Evolutionary conservation across 371 early-diverging fungal species (phyloP).

Genomic region (Mucor plumbeus): DNA sequence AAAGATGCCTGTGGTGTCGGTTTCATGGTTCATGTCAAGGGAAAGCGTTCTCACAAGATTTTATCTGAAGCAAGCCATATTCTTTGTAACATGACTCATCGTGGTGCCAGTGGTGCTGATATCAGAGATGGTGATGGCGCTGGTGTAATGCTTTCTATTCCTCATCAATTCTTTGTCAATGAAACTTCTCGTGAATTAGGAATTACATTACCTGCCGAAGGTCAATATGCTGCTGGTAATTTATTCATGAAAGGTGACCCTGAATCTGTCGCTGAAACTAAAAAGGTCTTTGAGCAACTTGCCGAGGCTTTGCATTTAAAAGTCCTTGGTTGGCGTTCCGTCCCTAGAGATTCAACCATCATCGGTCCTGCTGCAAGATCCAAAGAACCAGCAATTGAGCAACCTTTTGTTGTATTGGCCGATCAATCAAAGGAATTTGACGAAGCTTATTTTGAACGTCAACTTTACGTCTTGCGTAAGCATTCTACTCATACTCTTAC

Average conservation of each 20-base stretch:
- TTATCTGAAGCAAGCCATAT: constrained; percentile 85
- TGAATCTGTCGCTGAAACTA: constrained; percentile 68
- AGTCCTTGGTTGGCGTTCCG: constrained; percentile 90
- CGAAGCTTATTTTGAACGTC: constrained; percentile 79
- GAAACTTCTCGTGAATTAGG: constrained; percentile 63
- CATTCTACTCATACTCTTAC: constrained; percentile 81
- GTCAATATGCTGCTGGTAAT: constrained; percentile 94
- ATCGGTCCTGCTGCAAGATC: constrained; percentile 88
- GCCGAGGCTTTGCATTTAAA: constrained; percentile 73
- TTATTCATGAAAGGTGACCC: constrained; percentile 79
- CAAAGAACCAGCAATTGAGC: constrained; percentile 92
- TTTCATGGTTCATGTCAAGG: constrained; percentile 93
- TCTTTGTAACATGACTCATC: constrained; percentile 97
- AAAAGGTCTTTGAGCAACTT: constrained; percentile 76
- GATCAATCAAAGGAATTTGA: constrained; percentile 58
- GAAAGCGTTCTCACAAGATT: constrained; percentile 83
- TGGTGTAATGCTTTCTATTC: constrained; percentile 67
- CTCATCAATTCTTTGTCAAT: constrained; percentile 83
- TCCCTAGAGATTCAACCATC: constrained; percentile 85
- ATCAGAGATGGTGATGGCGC: constrained; percentile 88
- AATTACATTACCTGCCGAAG: constrained; percentile 72
- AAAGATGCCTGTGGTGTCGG: constrained; percentile 98
- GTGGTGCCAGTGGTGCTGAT: constrained; percentile 94
- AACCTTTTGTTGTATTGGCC: constrained; percentile 85
- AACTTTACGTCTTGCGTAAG: constrained; percentile 90